Evolutionary conservation across 345 rosid species (phyloP).

Genomic region (Lepidium didymum): DNA sequence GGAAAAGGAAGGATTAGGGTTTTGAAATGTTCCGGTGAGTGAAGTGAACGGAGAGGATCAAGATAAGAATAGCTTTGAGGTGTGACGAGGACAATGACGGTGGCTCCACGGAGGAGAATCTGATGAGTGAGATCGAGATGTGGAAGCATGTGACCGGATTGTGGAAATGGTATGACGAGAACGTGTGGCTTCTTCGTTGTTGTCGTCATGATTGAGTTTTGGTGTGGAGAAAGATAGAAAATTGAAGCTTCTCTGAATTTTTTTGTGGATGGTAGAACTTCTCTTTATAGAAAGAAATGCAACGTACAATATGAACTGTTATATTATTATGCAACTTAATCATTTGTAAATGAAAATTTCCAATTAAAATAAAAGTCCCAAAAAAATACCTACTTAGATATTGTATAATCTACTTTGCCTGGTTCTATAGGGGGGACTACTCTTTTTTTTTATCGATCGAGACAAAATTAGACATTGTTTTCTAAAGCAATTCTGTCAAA

Average conservation of each 20-base stretch:
- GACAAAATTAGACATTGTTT: too few relatives aligned
- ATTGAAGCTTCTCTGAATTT: neutral
- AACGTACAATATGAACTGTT: neutral
- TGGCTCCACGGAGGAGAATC: conserved; percentile 39
- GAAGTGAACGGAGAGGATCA: conserved; percentile 30
- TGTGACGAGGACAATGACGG: conserved; percentile 37
- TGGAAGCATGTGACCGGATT: conserved; percentile 62
- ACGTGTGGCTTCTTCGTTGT: conserved; percentile 30
- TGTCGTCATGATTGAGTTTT: neutral
- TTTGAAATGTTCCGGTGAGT: neutral
- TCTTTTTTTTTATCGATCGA: too few relatives aligned
- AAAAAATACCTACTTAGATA: too few relatives aligned
- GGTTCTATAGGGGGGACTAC: too few relatives aligned
- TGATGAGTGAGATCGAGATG: conserved; percentile 58
- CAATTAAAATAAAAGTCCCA: too few relatives aligned
- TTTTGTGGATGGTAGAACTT: neutral
- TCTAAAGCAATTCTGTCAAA: too few relatives aligned
- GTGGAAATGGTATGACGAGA: conserved; percentile 49
- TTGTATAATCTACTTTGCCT: too few relatives aligned
- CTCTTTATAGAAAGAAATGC: neutral
- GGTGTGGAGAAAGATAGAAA: neutral
- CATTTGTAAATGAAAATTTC: too few relatives aligned
- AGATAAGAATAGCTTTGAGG: conserved; percentile 38
- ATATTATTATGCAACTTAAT: too few relatives aligned
- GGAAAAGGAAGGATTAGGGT: conserved; percentile 25